Evolutionary conservation across 2,329 filamentous ascomycete species (phyloP).

Genomic region (Calonectria hawksworthii): DNA sequence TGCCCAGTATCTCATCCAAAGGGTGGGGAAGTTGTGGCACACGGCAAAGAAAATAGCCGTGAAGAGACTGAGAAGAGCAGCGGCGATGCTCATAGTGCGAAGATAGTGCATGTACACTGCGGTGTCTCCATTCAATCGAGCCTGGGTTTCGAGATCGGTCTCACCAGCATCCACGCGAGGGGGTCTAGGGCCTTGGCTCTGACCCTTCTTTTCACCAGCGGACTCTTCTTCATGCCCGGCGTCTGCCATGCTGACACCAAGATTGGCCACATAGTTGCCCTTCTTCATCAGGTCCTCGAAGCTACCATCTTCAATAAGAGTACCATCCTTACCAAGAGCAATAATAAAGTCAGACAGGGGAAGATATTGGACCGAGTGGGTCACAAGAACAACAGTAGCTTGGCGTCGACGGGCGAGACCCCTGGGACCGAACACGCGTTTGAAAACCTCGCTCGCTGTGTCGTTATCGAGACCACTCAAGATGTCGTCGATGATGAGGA

Average conservation of each 20-base stretch:
- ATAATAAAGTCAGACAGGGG: slow-evolving; percentile 29
- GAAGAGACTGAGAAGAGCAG: slow-evolving; percentile 34
- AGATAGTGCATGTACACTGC: slow-evolving; percentile 54
- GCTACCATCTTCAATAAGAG: background rate
- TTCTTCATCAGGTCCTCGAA: background rate
- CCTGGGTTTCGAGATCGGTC: slow-evolving; percentile 29
- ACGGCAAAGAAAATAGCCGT: slow-evolving; percentile 42
- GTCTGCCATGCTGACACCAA: background rate
- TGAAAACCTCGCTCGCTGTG: slow-evolving; percentile 38
- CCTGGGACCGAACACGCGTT: slow-evolving; percentile 27
- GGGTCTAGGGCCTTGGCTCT: background rate
- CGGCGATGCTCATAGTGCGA: slow-evolving; percentile 39
- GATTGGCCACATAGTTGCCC: background rate
- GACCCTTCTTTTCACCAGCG: background rate
- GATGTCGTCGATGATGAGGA: slow-evolving; percentile 44
- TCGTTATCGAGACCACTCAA: slow-evolving; percentile 46
- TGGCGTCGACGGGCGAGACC: slow-evolving; percentile 25
- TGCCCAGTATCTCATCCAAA: slow-evolving; percentile 51
- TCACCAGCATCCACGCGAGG: background rate
- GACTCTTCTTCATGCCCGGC: background rate
- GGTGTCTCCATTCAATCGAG: slow-evolving; percentile 48
- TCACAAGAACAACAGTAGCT: background rate
- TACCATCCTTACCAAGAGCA: background rate
- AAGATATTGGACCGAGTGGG: slow-evolving; percentile 26
- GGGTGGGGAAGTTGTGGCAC: slow-evolving; percentile 44